Conservation (phyloP, 2,329 filamentous ascomycete species). For the Aspergillus aculeatus region DNA sequence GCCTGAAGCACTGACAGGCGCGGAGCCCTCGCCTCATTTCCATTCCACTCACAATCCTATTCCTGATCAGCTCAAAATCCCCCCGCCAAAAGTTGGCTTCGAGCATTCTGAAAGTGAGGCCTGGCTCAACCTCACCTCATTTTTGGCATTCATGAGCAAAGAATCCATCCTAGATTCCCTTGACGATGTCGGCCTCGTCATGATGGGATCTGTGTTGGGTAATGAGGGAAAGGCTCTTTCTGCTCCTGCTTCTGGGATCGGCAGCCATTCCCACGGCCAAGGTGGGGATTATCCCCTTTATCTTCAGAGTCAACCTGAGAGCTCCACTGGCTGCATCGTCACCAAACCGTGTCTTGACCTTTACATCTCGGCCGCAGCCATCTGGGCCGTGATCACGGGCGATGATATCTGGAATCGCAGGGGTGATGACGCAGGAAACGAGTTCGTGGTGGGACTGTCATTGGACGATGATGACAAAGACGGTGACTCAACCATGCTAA, state of each 20-base stretch:
- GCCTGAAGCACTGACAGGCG: not conserved
- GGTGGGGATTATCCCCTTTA: not conserved
- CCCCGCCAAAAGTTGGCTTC: not conserved
- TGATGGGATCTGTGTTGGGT: not conserved
- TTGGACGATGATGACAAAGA: not conserved
- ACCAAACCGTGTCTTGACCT: not conserved
- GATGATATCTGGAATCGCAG: conserved; percentile 20
- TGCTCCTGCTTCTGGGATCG: not conserved
- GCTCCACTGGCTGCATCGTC: not conserved
- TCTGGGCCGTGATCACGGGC: conserved; percentile 23
- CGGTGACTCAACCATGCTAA: not conserved
- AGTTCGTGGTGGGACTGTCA: not conserved
- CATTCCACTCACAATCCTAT: not conserved
- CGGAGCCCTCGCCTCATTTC: not conserved
- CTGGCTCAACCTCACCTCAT: not conserved
- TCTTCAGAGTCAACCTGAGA: not conserved
- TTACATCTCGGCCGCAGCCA: conserved; percentile 13
- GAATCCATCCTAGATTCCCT: not conserved
- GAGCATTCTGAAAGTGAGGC: not conserved
- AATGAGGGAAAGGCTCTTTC: not conserved
- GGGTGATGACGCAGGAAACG: not conserved
- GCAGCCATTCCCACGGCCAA: not conserved
- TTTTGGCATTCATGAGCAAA: not conserved
- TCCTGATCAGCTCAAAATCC: not conserved
- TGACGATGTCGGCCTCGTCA: not conserved